These are phyloP conservation scores for Pseudotsuga menziesii DNA, from an alignment of 75 land plant genomes.

Conservation along the genomic window DNA sequence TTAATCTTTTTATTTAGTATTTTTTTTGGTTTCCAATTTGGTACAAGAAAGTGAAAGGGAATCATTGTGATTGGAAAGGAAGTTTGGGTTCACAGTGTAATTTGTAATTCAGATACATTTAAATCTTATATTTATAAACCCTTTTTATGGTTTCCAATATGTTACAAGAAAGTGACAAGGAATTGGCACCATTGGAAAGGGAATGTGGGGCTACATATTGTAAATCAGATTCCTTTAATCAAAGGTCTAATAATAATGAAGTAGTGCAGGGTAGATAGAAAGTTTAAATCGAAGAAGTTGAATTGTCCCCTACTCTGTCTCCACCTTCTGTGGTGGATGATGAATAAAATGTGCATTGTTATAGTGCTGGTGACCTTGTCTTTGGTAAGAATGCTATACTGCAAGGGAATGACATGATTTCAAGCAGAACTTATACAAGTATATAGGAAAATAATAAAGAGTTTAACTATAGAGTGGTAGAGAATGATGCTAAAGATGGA, in stretches of 20 bases:
- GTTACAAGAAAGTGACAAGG: too few relatives aligned
- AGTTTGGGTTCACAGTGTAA: too few relatives aligned
- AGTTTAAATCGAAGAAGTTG: constrained; percentile 88
- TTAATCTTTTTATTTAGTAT: too few relatives aligned
- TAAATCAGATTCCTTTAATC: neutral
- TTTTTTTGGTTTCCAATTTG: too few relatives aligned
- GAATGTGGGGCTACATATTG: neutral
- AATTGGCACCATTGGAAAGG: neutral
- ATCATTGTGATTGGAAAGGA: too few relatives aligned
- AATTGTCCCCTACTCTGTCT: constrained; percentile 59
- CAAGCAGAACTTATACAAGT: constrained; percentile 18
- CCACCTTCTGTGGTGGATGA: neutral
- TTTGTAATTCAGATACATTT: too few relatives aligned
- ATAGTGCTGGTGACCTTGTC: constrained; percentile 27
- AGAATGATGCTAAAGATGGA: constrained; percentile 68
- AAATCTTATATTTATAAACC: too few relatives aligned
- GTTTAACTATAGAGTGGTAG: constrained; percentile 22
- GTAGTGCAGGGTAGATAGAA: constrained; percentile 4
- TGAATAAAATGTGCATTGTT: constrained; percentile 63
- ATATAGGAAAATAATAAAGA: constrained; percentile 29
- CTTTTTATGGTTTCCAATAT: too few relatives aligned
- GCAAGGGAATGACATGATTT: constrained; percentile 28
- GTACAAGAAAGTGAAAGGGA: too few relatives aligned
- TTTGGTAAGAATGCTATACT: constrained; percentile 7
- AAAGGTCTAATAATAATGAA: too few relatives aligned